Evolutionary conservation across 2,329 filamentous ascomycete species (phyloP), one percentile per base, ranked within the genome.

Genomic region (Fusarium hostae): DNA sequence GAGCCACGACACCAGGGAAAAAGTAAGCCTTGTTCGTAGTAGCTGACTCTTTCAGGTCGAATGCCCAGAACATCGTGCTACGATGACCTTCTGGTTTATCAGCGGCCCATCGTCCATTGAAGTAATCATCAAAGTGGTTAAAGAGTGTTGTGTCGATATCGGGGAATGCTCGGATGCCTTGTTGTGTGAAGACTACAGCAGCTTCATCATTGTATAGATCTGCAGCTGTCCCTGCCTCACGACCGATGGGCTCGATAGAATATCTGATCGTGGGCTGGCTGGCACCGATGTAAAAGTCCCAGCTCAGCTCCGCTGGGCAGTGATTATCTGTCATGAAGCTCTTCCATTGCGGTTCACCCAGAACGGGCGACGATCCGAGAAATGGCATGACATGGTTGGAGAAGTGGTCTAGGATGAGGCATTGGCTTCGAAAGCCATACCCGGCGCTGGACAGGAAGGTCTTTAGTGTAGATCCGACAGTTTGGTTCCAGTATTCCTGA

Each of bases 321-420:
- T 78, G 66, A 54, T 83, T 78, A 51, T 83, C 82, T 6, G 81
- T 83, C 80, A 83, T 82, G 63, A 82, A 83, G 63, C 81, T 82
- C 59, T 76, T 70, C 81, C 81, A 81, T 30, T 0, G 13, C 12
- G 37, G 37, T 3, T 24, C 30, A 5, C 54, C 54, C 4, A 15
- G 11, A 4, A 5, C n/a, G 8, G 41, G 63, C 1, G 41, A 34
- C 0, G 32, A 15, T 0, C 64, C 64, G 4, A 67, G 54, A 34
- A 30, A 35, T 18, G 62, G 64, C 16, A 54, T 37, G 15, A 67
- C 64, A 9, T 60, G 30, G 20, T 51, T 35, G 0, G 43, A 22
- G 7, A 68, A 68, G 11, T 62, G 65, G 6, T 34, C 18, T 3
- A 62, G 63, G 13, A 62, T 57, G 8, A 22, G 43, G 16, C 8